A percentile compares a stretch with the other conserved stretches of the same genome.
These are phyloP conservation scores for Teratosphaeria nubilosa DNA, from an alignment of 2,329 filamentous ascomycete species.

Conservation along the genomic window DNA sequence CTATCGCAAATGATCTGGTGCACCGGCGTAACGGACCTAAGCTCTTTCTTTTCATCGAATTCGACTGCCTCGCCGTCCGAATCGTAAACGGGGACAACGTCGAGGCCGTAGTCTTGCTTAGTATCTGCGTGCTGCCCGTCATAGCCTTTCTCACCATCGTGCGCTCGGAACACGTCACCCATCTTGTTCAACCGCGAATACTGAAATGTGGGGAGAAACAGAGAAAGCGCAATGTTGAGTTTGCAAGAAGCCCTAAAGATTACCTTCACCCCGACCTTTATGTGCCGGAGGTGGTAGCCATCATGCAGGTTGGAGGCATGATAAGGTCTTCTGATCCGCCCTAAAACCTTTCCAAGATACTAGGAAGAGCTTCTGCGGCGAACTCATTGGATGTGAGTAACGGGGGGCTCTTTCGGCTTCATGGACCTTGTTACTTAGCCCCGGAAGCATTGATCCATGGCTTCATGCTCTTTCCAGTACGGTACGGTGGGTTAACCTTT, in stretches of 20 bases:
- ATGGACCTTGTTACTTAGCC: neutral
- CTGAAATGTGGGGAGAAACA: neutral
- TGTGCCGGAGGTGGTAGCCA: neutral
- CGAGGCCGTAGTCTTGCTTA: constrained; percentile 4
- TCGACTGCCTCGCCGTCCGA: constrained; percentile 8
- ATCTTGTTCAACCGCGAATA: neutral
- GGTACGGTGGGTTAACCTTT: neutral
- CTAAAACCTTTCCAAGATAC: neutral
- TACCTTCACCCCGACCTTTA: neutral
- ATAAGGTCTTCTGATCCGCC: neutral
- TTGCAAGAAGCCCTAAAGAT: neutral
- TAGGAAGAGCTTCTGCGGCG: neutral
- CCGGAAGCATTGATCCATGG: neutral
- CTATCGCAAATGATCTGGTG: neutral
- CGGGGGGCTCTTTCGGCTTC: neutral
- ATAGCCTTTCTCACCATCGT: neutral
- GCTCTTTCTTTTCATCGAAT: constrained; percentile 13
- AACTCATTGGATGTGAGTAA: neutral
- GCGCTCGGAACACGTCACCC: neutral
- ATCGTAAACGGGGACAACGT: constrained; percentile 7
- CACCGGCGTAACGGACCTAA: constrained; percentile 4
- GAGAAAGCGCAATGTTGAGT: neutral
- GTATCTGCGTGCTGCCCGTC: neutral
- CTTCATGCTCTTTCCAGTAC: too few relatives aligned
- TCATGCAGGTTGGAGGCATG: neutral